phyloP scores from a whole-genome alignment of 2,329 filamentous ascomycete species.

The Cladosporium sp. region DNA sequence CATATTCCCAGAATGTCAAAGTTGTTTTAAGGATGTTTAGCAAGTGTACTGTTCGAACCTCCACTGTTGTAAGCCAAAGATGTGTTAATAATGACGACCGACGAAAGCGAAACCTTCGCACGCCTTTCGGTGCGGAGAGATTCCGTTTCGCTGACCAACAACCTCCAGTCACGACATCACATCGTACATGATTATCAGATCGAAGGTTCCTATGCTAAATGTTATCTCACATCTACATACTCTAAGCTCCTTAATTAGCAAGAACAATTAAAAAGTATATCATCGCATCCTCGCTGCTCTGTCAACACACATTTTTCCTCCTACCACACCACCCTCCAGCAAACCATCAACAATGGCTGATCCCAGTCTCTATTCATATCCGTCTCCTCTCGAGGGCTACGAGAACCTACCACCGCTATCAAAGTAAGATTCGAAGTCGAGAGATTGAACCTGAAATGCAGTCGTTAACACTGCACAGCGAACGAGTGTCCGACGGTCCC shows the following conservation, averaged over 20 bases:
- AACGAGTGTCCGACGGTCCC: conserved; percentile 40
- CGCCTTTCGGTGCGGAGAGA: not conserved
- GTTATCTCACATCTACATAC: too few relatives aligned
- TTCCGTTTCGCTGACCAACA: conserved; percentile 6
- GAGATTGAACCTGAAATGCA: not conserved
- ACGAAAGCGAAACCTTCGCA: not conserved
- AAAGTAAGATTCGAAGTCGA: conserved; percentile 23
- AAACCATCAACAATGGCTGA: conserved; percentile 41
- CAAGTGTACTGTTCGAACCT: too few relatives aligned
- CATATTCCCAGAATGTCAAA: not conserved
- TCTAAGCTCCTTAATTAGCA: too few relatives aligned
- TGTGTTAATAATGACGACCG: too few relatives aligned
- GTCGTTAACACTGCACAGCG: conserved; percentile 11
- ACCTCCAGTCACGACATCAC: not conserved
- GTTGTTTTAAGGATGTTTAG: too few relatives aligned
- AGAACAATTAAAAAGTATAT: too few relatives aligned
- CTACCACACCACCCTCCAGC: not conserved
- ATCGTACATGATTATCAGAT: not conserved
- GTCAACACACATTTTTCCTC: too few relatives aligned
- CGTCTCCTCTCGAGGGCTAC: conserved; percentile 51
- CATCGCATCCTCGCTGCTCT: too few relatives aligned
- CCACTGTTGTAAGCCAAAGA: too few relatives aligned
- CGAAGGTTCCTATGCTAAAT: not conserved
- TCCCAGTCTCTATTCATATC: conserved; percentile 51
- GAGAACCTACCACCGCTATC: conserved; percentile 46